Percentiles rank a stretch among this genome's conserved stretches.
These are phyloP conservation scores for Ceriops decandra DNA, from an alignment of 345 rosid species.

Conservation along the genomic window DNA sequence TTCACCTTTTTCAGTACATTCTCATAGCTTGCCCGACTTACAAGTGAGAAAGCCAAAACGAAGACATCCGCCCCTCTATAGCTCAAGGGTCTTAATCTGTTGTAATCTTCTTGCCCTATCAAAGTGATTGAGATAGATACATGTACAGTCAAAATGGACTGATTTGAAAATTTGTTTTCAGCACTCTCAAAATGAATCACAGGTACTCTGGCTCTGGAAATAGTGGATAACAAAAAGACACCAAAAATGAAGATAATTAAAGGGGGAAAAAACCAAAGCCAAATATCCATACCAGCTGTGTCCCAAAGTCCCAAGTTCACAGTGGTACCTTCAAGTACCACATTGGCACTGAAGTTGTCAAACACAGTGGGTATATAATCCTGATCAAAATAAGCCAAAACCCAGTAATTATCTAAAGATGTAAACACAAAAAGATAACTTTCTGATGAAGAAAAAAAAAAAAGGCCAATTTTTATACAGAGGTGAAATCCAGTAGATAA, in stretches of 20 bases:
- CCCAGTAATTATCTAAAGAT: slow-evolving; percentile 1
- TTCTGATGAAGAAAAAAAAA: neutral
- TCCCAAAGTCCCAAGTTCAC: slow-evolving; percentile 98
- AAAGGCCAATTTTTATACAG: too few relatives aligned
- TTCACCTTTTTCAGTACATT: slow-evolving; percentile 84
- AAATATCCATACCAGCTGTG: slow-evolving; percentile 72
- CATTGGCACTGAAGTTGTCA: slow-evolving; percentile 98
- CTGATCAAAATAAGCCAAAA: slow-evolving; percentile 37
- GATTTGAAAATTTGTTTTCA: neutral
- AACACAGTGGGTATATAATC: slow-evolving; percentile 97
- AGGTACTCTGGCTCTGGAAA: neutral
- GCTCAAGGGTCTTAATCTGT: slow-evolving; percentile 94
- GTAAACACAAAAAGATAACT: slow-evolving; percentile 7
- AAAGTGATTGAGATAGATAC: slow-evolving; percentile 16
- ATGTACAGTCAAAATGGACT: neutral
- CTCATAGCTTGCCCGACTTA: slow-evolving; percentile 95
- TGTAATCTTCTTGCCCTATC: slow-evolving; percentile 95
- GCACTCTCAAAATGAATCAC: neutral
- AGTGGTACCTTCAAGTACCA: slow-evolving; percentile 84
- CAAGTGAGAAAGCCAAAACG: slow-evolving; percentile 92
- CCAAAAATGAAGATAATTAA: neutral
- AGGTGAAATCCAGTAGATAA: slow-evolving; percentile 1
- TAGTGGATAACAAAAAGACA: neutral
- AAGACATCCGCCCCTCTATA: slow-evolving; percentile 96
- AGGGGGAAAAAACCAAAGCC: neutral